A percentile compares a stretch with the other conserved stretches of the same genome.
Evolutionary conservation across 306 rosid species (phyloP).

Genomic region (Acacia confusa): DNA sequence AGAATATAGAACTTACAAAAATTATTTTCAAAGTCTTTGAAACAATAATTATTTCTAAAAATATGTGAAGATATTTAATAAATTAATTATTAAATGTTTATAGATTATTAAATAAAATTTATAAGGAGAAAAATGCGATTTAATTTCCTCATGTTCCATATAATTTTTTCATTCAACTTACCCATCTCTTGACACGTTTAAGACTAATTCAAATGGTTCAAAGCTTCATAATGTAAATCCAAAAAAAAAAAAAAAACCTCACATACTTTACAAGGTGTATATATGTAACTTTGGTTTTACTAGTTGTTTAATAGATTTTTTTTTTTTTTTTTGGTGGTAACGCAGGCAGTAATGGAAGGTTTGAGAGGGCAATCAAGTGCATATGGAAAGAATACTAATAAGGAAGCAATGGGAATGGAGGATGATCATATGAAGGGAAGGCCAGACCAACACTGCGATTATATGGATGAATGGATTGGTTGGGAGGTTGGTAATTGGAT

Average conservation of each 20-base stretch:
- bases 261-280: neutral
- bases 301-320: neutral
- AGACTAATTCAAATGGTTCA: neutral
- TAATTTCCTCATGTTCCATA: too few relatives aligned
- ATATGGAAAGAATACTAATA: neutral
- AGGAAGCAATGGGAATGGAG: neutral
- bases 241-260: neutral
- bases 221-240: neutral
- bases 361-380: neutral
- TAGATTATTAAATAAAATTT: too few relatives aligned
- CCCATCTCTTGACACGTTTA: too few relatives aligned
- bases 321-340: neutral
- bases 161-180: too few relatives aligned
- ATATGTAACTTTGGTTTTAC: neutral
- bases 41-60: too few relatives aligned
- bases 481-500: constrained; percentile 1
- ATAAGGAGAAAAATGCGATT: too few relatives aligned
- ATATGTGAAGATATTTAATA: too few relatives aligned
- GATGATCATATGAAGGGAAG: neutral
- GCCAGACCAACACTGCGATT: neutral
- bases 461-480: neutral
- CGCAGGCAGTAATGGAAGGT: neutral
- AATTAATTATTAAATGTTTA: too few relatives aligned
- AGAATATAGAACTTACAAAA: too few relatives aligned
- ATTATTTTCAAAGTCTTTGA: too few relatives aligned